Base-by-base conservation (phyloP, 495 filamentous ascomycete species). In the Lepraria neglecta region DNA sequence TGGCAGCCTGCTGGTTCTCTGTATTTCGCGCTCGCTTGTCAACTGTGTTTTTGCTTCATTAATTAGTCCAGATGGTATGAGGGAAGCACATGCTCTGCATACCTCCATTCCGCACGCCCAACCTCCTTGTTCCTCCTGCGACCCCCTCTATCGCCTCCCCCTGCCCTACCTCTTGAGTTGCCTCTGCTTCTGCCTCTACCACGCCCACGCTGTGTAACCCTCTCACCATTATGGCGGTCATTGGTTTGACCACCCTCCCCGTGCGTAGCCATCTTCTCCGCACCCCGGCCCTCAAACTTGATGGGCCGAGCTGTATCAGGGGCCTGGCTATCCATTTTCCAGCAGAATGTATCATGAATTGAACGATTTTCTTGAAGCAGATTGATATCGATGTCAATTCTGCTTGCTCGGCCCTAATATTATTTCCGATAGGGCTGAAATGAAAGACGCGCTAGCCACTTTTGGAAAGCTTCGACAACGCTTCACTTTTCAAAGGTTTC, bases 21-120 rank as follows among this genome's bases (percentile, higher is more conserved):
- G 84, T 80, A 64, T 84, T 78, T 47, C 82, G 82, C 53, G 80
- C 77, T 67, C 87, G 78, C 66, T 87, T 85, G 72, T 89, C 86
- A 84, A 76, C 62, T 65, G 68, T 65, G 70, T 80, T 76, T 38
- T 81, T 82, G 72, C 84, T 87, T 80, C 68, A 78, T 83, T 75
- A 76, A 77, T 88, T 81, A 88, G 84, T 74, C 63, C 54, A 52
- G 63, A 70, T 61, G 61, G 65, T 44, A 59, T 57, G 52, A 31
- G 21, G 65, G 64, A 30, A 38, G 19, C 44, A 38, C 28, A 21
- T 53, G 35, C 21, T 44, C 10, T 60, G 65, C 78, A 68, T 81
- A 88, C 85, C 76, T 81, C 74, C 80, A 87, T 68, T 85, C 84
- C 38, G 73, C 72, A 62, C 87, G 76, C 65, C 87, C 86, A 79